These are phyloP conservation scores for Cryptomeria japonica DNA, from an alignment of 75 land plant species.

Conservation along the genomic window DNA sequence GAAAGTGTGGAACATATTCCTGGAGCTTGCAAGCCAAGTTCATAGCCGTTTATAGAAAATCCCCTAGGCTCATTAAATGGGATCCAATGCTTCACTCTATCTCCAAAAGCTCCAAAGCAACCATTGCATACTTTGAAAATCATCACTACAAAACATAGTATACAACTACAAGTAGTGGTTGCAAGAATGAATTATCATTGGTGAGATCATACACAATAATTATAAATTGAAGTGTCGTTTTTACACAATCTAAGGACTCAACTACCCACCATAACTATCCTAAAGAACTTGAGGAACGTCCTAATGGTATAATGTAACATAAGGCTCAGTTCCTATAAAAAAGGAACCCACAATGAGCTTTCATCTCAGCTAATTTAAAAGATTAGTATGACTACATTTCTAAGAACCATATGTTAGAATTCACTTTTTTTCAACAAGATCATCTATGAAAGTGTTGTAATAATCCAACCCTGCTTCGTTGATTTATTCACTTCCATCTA, in stretches of 20 bases:
- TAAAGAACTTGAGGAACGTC: conserved; percentile 64
- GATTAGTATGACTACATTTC: no score
- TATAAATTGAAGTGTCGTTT: background rate
- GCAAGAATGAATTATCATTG: background rate
- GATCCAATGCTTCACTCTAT: conserved; percentile 75
- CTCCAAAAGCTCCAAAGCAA: conserved; percentile 64
- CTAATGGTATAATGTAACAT: conserved; percentile 57
- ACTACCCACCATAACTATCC: conserved; percentile 50
- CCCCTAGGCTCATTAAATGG: conserved; percentile 80
- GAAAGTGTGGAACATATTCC: conserved; percentile 60
- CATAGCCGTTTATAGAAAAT: conserved; percentile 55
- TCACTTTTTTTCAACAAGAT: conserved; percentile 33
- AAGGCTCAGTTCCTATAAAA: conserved; percentile 56
- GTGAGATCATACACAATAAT: background rate
- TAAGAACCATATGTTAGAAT: background rate
- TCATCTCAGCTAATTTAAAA: background rate
- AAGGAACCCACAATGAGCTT: background rate
- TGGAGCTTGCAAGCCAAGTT: conserved; percentile 63
- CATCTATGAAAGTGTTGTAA: conserved; percentile 41
- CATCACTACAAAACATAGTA: conserved; percentile 25
- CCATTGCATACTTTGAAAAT: conserved; percentile 53
- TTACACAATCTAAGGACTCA: conserved; percentile 46
- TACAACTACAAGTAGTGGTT: background rate
- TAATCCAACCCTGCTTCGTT: conserved; percentile 31
- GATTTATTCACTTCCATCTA: conserved; percentile 28